phyloP scores from a whole-genome alignment of 75 land plant species.

The Adiantum capillusveneris region DNA sequence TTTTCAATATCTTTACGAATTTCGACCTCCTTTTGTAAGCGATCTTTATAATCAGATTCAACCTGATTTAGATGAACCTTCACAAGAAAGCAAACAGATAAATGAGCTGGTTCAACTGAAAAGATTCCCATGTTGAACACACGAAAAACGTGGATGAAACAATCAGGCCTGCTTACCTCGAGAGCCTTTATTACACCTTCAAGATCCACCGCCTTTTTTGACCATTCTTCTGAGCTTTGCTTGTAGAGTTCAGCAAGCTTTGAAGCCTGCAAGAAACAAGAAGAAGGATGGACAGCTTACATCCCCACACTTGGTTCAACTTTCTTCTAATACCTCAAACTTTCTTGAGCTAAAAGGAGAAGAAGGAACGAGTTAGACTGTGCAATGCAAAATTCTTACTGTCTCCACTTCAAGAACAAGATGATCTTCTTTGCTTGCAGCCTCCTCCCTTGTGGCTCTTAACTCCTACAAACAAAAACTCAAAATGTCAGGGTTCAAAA shows the following conservation, averaged over 20 bases:
- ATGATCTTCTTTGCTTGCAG: slow-evolving; percentile 59
- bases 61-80: slow-evolving; percentile 76
- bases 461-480: too few relatives aligned
- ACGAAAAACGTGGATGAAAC: background rate
- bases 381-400: slow-evolving; percentile 29
- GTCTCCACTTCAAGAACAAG: slow-evolving; percentile 63
- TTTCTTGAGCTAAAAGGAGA: too few relatives aligned
- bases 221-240: slow-evolving; percentile 94
- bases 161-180: slow-evolving; percentile 41
- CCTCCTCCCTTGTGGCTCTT: slow-evolving; percentile 46
- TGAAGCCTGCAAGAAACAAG: slow-evolving; percentile 36
- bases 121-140: background rate
- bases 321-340: too few relatives aligned
- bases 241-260: slow-evolving; percentile 85
- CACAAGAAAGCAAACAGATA: background rate
- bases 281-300: background rate
- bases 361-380: too few relatives aligned
- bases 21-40: slow-evolving; percentile 52
- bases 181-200: slow-evolving; percentile 95
- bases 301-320: too few relatives aligned
- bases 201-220: slow-evolving; percentile 81
- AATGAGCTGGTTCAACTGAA: background rate
- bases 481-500: too few relatives aligned
- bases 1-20: slow-evolving; percentile 35
- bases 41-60: slow-evolving; percentile 69